These are phyloP conservation scores for Lecanicillium sp. DNA, from an alignment of 2,329 filamentous ascomycete species.

Conservation along the genomic window DNA sequence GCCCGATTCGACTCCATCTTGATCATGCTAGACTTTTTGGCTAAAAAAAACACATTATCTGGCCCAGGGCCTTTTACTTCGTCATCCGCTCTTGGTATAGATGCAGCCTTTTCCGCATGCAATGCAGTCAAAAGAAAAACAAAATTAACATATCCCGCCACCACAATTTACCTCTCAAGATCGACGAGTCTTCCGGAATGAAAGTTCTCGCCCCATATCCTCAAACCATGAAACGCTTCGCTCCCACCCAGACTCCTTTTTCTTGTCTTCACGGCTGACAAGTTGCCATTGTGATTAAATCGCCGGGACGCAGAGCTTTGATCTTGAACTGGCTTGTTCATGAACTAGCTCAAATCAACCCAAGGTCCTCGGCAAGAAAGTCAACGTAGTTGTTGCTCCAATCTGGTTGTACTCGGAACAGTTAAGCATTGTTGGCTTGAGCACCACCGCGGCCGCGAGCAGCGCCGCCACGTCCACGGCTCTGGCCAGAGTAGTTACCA, in stretches of 20 bases:
- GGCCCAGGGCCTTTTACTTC: conserved; percentile 5
- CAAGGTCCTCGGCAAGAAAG: no score
- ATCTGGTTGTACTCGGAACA: neutral
- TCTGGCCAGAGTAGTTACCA: conserved; percentile 60
- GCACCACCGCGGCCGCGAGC: conserved; percentile 56
- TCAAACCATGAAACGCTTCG: conserved; percentile 9
- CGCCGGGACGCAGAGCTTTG: no score
- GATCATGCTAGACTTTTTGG: neutral
- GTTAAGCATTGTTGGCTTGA: conserved; percentile 44
- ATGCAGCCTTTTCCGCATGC: conserved; percentile 10
- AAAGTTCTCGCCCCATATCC: no score
- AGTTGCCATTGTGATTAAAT: no score
- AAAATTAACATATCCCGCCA: conserved; percentile 5
- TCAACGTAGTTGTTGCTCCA: no score
- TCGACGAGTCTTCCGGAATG: no score
- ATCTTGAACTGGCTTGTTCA: no score
- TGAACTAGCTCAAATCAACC: no score
- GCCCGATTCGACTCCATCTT: no score
- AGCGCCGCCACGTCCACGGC: conserved; percentile 58
- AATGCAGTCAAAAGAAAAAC: conserved; percentile 9
- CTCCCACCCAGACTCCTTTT: conserved; percentile 9
- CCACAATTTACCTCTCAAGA: neutral
- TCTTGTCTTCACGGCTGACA: no score
- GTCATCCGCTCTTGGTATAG: conserved; percentile 9
- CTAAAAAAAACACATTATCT: conserved; percentile 8